These are phyloP conservation scores for Candida xiaguanensis DNA, from an alignment of 805 yeast species.

Conservation along the genomic window DNA sequence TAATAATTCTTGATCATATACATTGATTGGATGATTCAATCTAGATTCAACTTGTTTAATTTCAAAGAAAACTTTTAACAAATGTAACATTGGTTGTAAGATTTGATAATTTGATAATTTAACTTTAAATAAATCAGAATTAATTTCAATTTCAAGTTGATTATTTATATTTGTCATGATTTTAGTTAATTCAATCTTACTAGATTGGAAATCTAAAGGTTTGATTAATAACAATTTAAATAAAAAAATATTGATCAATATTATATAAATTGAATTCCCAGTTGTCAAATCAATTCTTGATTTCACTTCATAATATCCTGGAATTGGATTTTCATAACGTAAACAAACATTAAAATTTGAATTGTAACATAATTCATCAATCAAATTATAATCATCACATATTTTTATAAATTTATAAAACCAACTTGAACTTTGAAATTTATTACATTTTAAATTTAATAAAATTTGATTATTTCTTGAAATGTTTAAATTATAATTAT, in stretches of 20 bases:
- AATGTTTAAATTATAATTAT: conserved; percentile 12
- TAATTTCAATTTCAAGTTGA: conserved; percentile 3
- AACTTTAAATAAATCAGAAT: conserved; percentile 15
- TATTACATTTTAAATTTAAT: conserved; percentile 7
- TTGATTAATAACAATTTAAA: conserved; percentile 13
- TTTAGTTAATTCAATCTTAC: conserved; percentile 12
- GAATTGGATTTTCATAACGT: conserved; percentile 2
- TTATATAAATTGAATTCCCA: conserved; percentile 2
- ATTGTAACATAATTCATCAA: conserved; percentile 7
- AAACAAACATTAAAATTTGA: conserved; percentile 11
- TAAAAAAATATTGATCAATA: conserved; percentile 10
- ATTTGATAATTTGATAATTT: conserved; percentile 30
- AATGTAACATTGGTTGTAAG: conserved; percentile 28
- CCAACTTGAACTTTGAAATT: conserved; percentile 7
- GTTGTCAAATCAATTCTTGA: not conserved
- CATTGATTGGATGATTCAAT: conserved; percentile 8
- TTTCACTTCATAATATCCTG: conserved; percentile 6
- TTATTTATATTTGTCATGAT: conserved; percentile 7
- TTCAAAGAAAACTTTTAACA: conserved; percentile 25
- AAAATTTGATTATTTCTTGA: conserved; percentile 12
- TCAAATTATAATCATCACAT: conserved; percentile 2
- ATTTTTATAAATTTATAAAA: conserved; percentile 6
- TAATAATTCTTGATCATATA: conserved; percentile 7
- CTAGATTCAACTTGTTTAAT: conserved; percentile 12
- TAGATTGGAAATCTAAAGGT: conserved; percentile 6